A percentile compares a stretch with the other conserved stretches of the same genome.
Evolutionary conservation across 2,329 filamentous ascomycete genomes (phyloP).

Genomic region (Pseudogymnoascus sp.): DNA sequence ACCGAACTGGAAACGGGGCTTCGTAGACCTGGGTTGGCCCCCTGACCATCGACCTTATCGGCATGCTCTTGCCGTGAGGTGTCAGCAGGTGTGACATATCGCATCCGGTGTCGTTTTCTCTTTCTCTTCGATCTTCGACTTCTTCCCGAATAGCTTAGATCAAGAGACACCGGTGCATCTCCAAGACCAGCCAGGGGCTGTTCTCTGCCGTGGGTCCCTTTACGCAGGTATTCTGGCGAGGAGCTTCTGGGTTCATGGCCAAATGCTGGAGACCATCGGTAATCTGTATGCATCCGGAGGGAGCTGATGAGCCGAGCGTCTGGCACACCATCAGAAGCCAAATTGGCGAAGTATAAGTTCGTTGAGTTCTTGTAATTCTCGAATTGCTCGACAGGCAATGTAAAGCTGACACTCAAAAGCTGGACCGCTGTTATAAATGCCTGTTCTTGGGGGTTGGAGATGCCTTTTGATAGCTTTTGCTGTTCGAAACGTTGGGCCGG

Average conservation of each 20-base stretch:
- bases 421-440: conserved; percentile 27
- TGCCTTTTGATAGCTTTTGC: conserved; percentile 14
- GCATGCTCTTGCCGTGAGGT: neutral
- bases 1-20: neutral
- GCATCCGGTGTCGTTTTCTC: neutral
- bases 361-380: conserved; percentile 1
- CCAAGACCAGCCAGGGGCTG: neutral
- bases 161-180: neutral
- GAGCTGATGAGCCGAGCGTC: conserved; percentile 28
- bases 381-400: conserved; percentile 23
- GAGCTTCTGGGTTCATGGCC: conserved; percentile 27
- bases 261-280: conserved; percentile 28
- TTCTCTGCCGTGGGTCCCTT: conserved; percentile 18
- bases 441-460: conserved; percentile 20
- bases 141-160: neutral
- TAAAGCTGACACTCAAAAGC: conserved; percentile 28
- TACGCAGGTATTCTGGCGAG: conserved; percentile 24
- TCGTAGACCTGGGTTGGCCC: neutral
- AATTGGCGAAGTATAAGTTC: conserved; percentile 12
- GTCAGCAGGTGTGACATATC: conserved; percentile 2
- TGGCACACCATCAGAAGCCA: conserved; percentile 11
- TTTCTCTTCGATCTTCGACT: neutral
- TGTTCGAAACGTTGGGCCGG: neutral
- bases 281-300: conserved; percentile 28
- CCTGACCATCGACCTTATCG: neutral